Evolutionary conservation across 2,329 filamentous ascomycete genomes (phyloP), one percentile per base, ranked within the genome.

Genomic region (Pestalotiopsis sp.): DNA sequence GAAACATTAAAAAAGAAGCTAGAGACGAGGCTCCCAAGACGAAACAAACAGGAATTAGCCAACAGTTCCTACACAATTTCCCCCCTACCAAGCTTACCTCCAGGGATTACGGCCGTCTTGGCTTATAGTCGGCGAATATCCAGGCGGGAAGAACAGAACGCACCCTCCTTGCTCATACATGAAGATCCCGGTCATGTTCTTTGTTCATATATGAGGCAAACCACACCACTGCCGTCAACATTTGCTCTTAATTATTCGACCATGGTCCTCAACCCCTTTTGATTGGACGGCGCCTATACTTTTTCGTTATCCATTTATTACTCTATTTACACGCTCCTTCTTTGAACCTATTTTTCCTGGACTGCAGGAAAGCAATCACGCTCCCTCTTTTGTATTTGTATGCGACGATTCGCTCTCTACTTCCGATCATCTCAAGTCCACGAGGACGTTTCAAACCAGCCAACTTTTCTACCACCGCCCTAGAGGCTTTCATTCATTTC

Each of bases 241-340:
- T 5, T 52, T 52, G 45, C 45, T 52, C 45, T 52, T 52, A n/a
- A 36, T 52, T 52, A 12, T 69, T 68, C 27, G 38, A 67, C 17
- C 45, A 52, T 52, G 45, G 49, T 65, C 62, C 27, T 72, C 68
- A 63, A 14, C 68, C 68, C 64, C 36, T 61, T 55, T 67, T 57
- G 65, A 62, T 36, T 59, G 57, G 57, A n/a, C 20, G 9, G 36
- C 59, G 7, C 25, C 27, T 64, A 14, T 9, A 36, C 31, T 36
- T 23, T 52, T 20, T n/a, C 20, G 20, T 60, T 25, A 60, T 45
- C 31, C 60, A 63, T 64, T 55, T 38, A 45, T 68, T 25, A 65
- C 52, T 63, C 64, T 60, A 65, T 45, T 63, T 39, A 66, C 55
- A 38, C 65, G 31, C 68, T 45, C 60, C 57, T 52, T 65, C 36